A percentile compares a stretch with the other conserved stretches of the same genome.
Evolutionary conservation across 331 rosid genomes (phyloP).

Genomic region (Quercus lobata): DNA sequence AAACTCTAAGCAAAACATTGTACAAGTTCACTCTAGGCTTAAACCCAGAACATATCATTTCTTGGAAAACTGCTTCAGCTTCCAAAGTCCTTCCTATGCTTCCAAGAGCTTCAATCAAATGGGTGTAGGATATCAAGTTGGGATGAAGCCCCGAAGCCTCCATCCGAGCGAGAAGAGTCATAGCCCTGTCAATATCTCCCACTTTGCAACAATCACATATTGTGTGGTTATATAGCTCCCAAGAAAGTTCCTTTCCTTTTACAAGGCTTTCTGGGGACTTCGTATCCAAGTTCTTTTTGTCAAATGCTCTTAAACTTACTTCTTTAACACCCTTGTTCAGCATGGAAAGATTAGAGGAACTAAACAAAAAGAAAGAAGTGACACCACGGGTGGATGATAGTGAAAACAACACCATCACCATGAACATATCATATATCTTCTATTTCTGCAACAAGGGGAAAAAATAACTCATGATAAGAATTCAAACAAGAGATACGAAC

Average conservation of each 20-base stretch:
- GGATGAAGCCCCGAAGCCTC: slow-evolving; percentile 52
- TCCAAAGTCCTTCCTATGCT: slow-evolving; percentile 66
- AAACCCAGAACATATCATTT: slow-evolving; percentile 46
- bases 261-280: slow-evolving; percentile 7
- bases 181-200: slow-evolving; percentile 51
- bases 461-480: neutral
- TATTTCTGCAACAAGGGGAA: neutral
- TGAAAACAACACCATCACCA: slow-evolving; percentile 21
- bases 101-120: slow-evolving; percentile 61
- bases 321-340: slow-evolving; percentile 15
- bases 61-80: slow-evolving; percentile 65
- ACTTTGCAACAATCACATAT: slow-evolving; percentile 44
- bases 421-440: neutral
- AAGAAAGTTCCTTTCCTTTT: slow-evolving; percentile 40
- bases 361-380: slow-evolving; percentile 5
- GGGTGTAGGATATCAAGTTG: slow-evolving; percentile 30
- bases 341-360: slow-evolving; percentile 9
- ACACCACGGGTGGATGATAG: slow-evolving; percentile 19
- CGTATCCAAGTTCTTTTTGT: slow-evolving; percentile 1
- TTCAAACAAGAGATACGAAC: neutral
- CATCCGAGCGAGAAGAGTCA: slow-evolving; percentile 55
- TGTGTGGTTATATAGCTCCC: slow-evolving; percentile 31
- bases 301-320: slow-evolving; percentile 10
- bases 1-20: slow-evolving; percentile 63
- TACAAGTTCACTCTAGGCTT: slow-evolving; percentile 43